Percentiles rank a stretch among this genome's conserved stretches.
phyloP scores from a whole-genome alignment of 495 filamentous ascomycete species.

The Podospora sp. region DNA sequence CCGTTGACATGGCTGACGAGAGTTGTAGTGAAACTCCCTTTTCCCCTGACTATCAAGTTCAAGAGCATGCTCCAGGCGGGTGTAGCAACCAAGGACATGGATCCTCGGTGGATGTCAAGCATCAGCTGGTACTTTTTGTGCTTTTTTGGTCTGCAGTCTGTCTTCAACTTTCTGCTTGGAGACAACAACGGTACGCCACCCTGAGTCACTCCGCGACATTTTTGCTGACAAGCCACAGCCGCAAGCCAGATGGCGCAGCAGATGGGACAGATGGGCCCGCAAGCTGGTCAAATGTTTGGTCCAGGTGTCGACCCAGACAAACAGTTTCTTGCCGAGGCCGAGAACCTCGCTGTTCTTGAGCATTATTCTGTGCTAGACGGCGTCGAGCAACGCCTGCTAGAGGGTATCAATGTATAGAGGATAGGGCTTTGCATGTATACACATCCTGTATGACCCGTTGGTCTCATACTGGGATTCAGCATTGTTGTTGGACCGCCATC shows the following conservation, averaged over 20 bases:
- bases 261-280: conserved; percentile 80
- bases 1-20: conserved; percentile 13
- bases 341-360: conserved; percentile 93
- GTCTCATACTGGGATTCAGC: neutral
- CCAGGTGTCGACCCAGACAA: conserved; percentile 96
- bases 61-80: conserved; percentile 99
- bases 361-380: conserved; percentile 87
- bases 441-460: neutral
- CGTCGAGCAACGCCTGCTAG: conserved; percentile 80
- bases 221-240: conserved; percentile 53
- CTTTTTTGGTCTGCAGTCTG: conserved; percentile 91
- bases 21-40: conserved; percentile 87
- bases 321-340: conserved; percentile 84
- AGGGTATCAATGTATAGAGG: conserved; percentile 49
- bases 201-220: conserved; percentile 8
- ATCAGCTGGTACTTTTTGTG: conserved; percentile 99
- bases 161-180: conserved; percentile 96
- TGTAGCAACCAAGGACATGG: conserved; percentile 91
- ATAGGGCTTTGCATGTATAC: neutral
- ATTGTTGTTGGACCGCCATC: neutral
- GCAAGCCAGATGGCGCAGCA: conserved; percentile 94
- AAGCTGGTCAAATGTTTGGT: conserved; percentile 72
- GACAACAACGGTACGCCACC: conserved; percentile 81
- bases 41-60: conserved; percentile 96
- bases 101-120: conserved; percentile 96